Evolutionary conservation across 768 basidiomycete genomes (phyloP).

Genomic region (Mycena sanguinolenta): DNA sequence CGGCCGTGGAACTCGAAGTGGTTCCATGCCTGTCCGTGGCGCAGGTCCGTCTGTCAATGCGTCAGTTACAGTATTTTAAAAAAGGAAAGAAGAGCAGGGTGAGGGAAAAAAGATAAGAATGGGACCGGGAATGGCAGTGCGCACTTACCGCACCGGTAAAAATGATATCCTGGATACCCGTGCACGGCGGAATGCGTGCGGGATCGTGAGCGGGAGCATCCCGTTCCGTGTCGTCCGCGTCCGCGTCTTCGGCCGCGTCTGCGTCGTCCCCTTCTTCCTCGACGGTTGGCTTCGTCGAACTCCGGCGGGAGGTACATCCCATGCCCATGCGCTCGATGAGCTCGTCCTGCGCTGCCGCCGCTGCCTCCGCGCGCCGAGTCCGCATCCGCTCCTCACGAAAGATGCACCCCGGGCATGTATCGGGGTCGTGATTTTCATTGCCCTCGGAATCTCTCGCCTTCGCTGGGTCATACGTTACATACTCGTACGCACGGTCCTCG

Average conservation of each 20-base stretch:
- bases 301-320: slow-evolving; percentile 23
- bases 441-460: slow-evolving; percentile 46
- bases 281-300: slow-evolving; percentile 32
- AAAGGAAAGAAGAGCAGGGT: too few species aligned
- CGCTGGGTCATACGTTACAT: slow-evolving; percentile 55
- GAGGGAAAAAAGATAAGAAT: neutral
- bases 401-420: slow-evolving; percentile 46
- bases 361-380: slow-evolving; percentile 14
- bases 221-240: neutral
- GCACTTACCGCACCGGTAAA: slow-evolving; percentile 68
- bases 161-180: slow-evolving; percentile 71
- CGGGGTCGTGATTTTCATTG: slow-evolving; percentile 58
- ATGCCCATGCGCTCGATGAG: slow-evolving; percentile 31
- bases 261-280: slow-evolving; percentile 43
- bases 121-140: neutral
- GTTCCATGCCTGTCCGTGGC: slow-evolving; percentile 63
- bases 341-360: slow-evolving; percentile 15
- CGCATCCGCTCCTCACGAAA: slow-evolving; percentile 37
- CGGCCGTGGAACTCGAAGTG: slow-evolving; percentile 65
- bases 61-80: neutral
- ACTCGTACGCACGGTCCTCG: slow-evolving; percentile 42
- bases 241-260: slow-evolving; percentile 28
- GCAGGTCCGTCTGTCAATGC: slow-evolving; percentile 58
- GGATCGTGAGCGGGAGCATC: slow-evolving; percentile 31
- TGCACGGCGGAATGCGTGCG: slow-evolving; percentile 49